Evolutionary conservation across 768 basidiomycete species (phyloP).

Genomic region (Lactifluus piperatus): DNA sequence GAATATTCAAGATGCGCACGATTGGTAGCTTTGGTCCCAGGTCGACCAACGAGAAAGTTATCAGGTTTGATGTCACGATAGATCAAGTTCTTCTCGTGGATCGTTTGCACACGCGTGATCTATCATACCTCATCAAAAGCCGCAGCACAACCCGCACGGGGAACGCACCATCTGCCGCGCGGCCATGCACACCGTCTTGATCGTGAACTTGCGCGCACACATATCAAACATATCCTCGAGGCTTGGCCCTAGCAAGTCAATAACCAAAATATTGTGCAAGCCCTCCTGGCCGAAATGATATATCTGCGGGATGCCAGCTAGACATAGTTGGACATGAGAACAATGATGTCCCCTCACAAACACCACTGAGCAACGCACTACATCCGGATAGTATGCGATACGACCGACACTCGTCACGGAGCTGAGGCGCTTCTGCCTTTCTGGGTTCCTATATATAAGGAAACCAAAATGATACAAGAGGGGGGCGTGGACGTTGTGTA

Average conservation of each 20-base stretch:
- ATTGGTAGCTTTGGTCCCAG: slow-evolving; percentile 84
- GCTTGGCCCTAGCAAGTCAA: slow-evolving; percentile 94
- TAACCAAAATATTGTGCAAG: slow-evolving; percentile 96
- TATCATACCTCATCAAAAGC: slow-evolving; percentile 26
- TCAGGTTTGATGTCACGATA: slow-evolving; percentile 99
- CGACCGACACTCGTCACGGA: slow-evolving; percentile 96
- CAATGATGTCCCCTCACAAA: slow-evolving; percentile 11
- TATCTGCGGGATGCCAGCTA: slow-evolving; percentile 97
- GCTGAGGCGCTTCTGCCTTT: slow-evolving; percentile 94
- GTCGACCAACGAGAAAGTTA: slow-evolving; percentile 95
- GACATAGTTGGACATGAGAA: slow-evolving; percentile 17
- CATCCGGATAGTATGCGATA: slow-evolving; percentile 88
- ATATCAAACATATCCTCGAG: slow-evolving; percentile 98
- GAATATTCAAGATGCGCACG: slow-evolving; percentile 35
- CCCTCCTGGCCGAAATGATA: slow-evolving; percentile 99
- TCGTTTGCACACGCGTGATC: slow-evolving; percentile 93
- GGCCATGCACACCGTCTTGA: slow-evolving; percentile 98
- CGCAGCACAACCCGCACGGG: background rate
- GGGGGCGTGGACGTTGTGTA: background rate
- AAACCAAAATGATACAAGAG: slow-evolving; percentile 7
- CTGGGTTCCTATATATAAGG: slow-evolving; percentile 78
- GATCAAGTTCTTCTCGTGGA: slow-evolving; percentile 99
- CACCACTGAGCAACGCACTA: slow-evolving; percentile 37
- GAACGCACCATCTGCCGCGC: slow-evolving; percentile 86
- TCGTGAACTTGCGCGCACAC: slow-evolving; percentile 95